phyloP scores from a whole-genome alignment of 768 basidiomycete species.

The Dioszegia aurantiaca region DNA sequence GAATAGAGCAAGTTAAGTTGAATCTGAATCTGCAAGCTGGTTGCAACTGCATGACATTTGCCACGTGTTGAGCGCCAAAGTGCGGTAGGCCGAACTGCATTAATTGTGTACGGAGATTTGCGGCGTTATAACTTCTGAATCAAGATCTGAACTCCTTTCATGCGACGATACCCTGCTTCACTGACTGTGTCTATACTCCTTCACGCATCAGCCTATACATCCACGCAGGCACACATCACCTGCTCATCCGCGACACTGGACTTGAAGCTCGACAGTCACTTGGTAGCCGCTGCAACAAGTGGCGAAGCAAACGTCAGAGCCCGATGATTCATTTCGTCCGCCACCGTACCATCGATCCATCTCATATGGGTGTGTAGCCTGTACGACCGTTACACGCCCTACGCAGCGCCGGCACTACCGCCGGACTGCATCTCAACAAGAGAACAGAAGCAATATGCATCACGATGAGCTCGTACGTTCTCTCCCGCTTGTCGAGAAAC shows the following conservation, averaged over 20 bases:
- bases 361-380: conserved; percentile 6
- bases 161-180: neutral
- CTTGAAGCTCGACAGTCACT: too few relatives aligned
- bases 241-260: neutral
- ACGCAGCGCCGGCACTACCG: neutral
- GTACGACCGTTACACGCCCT: neutral
- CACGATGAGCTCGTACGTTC: conserved; percentile 5
- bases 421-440: neutral
- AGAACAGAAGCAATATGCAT: conserved; percentile 1
- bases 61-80: too few relatives aligned
- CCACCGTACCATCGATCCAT: neutral
- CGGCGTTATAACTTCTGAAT: neutral
- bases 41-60: too few relatives aligned
- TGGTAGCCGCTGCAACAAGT: neutral
- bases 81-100: too few relatives aligned
- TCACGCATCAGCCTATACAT: neutral
- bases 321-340: conserved; percentile 1
- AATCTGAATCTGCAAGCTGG: too few relatives aligned
- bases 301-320: neutral
- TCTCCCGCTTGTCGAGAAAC: neutral
- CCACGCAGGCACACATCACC: neutral
- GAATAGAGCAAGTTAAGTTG: neutral
- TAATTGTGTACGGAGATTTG: neutral
- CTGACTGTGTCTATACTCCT: too few relatives aligned
- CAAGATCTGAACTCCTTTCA: neutral